A percentile compares a stretch with the other conserved stretches of the same genome.
Evolutionary conservation across 1,139 yeast species (phyloP).

Genomic region (Debaryomyces nepalensis): DNA sequence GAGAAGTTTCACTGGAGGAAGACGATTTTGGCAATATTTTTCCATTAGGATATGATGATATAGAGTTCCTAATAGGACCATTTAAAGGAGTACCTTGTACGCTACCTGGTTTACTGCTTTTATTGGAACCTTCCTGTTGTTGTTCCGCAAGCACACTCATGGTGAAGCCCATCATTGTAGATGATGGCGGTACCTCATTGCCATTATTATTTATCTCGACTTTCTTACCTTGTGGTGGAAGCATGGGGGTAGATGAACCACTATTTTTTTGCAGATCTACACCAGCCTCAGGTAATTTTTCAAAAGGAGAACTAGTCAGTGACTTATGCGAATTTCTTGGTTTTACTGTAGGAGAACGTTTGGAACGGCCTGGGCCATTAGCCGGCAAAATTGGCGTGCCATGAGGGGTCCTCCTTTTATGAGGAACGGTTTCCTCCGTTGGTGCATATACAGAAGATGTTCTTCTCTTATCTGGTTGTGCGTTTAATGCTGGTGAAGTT

Average conservation of each 20-base stretch:
- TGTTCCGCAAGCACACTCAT: slow-evolving; percentile 54
- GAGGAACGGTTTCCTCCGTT: slow-evolving; percentile 27
- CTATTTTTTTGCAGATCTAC: slow-evolving; percentile 23
- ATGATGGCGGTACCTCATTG: slow-evolving; percentile 20
- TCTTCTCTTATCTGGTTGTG: slow-evolving; percentile 43
- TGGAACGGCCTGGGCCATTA: slow-evolving; percentile 21
- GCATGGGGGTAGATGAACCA: slow-evolving; percentile 37
- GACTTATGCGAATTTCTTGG: slow-evolving; percentile 17
- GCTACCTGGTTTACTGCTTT: background rate
- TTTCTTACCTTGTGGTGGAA: slow-evolving; percentile 43
- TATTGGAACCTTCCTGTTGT: slow-evolving; percentile 18
- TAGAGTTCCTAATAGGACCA: slow-evolving; percentile 13
- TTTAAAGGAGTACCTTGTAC: background rate
- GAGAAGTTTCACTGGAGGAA: slow-evolving; percentile 26
- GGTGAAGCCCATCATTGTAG: slow-evolving; percentile 50
- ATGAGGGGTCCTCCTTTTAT: slow-evolving; percentile 51
- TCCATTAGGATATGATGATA: slow-evolving; percentile 15
- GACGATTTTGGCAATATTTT: slow-evolving; percentile 20
- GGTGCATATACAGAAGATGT: slow-evolving; percentile 41
- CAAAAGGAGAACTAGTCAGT: slow-evolving; percentile 28
- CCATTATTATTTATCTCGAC: slow-evolving; percentile 21
- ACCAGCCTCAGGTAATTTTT: slow-evolving; percentile 43
- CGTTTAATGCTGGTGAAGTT: slow-evolving; percentile 71
- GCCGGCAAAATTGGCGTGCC: slow-evolving; percentile 51
- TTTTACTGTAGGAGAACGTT: slow-evolving; percentile 29